phyloP scores from a whole-genome alignment of 768 basidiomycete species.

The Pulveroboletus sp. region DNA sequence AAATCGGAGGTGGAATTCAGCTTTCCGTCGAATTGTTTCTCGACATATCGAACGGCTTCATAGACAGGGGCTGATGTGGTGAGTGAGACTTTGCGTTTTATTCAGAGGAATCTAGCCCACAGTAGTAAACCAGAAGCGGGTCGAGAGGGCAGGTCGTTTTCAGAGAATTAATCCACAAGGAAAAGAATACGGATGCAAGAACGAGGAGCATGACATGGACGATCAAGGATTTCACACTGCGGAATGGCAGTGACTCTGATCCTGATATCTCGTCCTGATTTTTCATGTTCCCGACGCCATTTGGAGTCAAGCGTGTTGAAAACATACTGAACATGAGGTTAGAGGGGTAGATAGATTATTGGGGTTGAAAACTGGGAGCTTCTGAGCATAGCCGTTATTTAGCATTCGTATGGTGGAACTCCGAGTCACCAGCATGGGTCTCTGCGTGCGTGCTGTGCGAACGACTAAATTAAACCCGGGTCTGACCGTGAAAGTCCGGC shows the following conservation, averaged over 20 bases:
- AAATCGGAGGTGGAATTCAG: slow-evolving; percentile 1
- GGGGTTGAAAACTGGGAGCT: too few relatives aligned
- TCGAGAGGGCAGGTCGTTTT: neutral
- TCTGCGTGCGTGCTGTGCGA: too few relatives aligned
- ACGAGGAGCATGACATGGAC: neutral
- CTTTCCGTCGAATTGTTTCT: slow-evolving; percentile 2
- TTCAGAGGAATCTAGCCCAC: neutral
- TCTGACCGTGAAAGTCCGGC: too few relatives aligned
- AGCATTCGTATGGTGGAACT: too few relatives aligned
- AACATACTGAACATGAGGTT: too few relatives aligned
- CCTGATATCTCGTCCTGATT: neutral
- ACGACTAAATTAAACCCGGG: too few relatives aligned
- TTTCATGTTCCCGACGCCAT: too few relatives aligned
- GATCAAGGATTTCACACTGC: neutral
- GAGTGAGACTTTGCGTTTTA: neutral
- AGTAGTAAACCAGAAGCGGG: neutral
- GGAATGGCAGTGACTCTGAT: neutral
- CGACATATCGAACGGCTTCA: slow-evolving; percentile 4
- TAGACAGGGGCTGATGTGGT: neutral
- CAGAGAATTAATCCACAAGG: neutral
- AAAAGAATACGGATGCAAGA: neutral
- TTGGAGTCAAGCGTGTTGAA: neutral
- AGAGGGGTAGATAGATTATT: too few relatives aligned
- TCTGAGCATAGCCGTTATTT: too few relatives aligned
- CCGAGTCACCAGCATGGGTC: too few relatives aligned